Conservation (phyloP, 306 rosid species). For the Coriaria nepalensis region DNA sequence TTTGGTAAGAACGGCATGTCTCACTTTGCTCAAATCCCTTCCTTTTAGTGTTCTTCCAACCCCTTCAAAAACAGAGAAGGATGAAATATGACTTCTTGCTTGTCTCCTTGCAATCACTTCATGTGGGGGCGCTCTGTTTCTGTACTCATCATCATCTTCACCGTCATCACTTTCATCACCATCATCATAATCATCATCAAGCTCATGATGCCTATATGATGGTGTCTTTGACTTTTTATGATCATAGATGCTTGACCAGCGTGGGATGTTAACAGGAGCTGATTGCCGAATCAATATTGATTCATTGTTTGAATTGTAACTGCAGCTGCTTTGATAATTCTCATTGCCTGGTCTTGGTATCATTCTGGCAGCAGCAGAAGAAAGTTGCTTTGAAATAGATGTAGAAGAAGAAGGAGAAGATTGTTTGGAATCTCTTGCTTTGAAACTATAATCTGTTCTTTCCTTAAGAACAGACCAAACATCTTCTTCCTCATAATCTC, state of each 20-base stretch:
- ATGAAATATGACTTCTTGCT: slow-evolving; percentile 67
- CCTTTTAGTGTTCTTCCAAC: slow-evolving; percentile 92
- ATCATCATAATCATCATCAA: slow-evolving; percentile 12
- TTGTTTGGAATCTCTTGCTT: slow-evolving; percentile 11
- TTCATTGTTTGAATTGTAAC: slow-evolving; percentile 24
- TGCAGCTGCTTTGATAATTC: slow-evolving; percentile 13
- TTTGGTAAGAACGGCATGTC: slow-evolving; percentile 59
- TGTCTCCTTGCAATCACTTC: slow-evolving; percentile 73
- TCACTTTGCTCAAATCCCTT: slow-evolving; percentile 78
- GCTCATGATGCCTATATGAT: slow-evolving; percentile 19
- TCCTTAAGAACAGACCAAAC: slow-evolving; percentile 59
- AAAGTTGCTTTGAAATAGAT: slow-evolving; percentile 24
- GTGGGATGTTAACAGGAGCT: slow-evolving; percentile 65
- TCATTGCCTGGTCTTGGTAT: slow-evolving; percentile 34
- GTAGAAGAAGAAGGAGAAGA: slow-evolving; percentile 5
- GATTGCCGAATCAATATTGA: slow-evolving; percentile 43
- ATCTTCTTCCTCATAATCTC: slow-evolving; percentile 76
- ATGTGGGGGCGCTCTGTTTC: slow-evolving; percentile 57
- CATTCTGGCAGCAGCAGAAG: slow-evolving; percentile 48
- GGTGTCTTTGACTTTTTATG: slow-evolving; percentile 21
- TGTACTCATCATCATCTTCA: slow-evolving; percentile 27
- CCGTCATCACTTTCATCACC: slow-evolving; percentile 11
- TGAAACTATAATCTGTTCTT: slow-evolving; percentile 11
- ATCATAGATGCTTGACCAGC: slow-evolving; percentile 46
- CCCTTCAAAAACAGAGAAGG: slow-evolving; percentile 90